Evolutionary conservation across 352 stramenopile species (phyloP).

Genomic region (Globisporangium canariense): DNA sequence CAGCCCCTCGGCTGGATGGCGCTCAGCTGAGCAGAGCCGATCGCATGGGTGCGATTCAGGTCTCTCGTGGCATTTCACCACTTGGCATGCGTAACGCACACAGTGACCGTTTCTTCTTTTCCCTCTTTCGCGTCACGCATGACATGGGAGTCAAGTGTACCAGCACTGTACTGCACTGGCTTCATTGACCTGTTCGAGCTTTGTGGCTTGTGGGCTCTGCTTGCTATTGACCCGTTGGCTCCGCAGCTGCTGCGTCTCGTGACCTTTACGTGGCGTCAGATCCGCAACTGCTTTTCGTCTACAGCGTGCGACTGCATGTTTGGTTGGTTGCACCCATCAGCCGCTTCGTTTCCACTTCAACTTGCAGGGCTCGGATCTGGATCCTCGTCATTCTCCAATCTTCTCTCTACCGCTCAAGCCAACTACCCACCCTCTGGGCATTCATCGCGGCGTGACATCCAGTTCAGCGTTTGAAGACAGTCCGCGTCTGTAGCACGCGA

Average conservation of each 20-base stretch:
- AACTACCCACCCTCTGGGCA: too few relatives aligned
- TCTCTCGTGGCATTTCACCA: not conserved
- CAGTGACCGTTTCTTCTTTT: not conserved
- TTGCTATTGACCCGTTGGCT: not conserved
- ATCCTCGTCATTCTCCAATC: slow-evolving; percentile 7
- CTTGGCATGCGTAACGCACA: not conserved
- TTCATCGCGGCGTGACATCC: too few relatives aligned
- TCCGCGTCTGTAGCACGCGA: not conserved
- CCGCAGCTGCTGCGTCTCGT: not conserved
- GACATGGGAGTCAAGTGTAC: not conserved
- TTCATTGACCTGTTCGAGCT: not conserved
- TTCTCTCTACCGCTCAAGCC: slow-evolving; percentile 1
- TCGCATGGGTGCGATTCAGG: not conserved
- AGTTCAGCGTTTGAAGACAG: not conserved
- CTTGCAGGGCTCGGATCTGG: not conserved
- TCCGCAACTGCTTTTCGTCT: not conserved
- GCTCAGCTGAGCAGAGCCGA: not conserved
- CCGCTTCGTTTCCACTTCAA: slow-evolving; percentile 1
- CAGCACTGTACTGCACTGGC: not conserved
- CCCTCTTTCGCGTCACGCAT: not conserved
- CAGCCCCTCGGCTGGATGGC: not conserved
- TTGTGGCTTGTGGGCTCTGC: not conserved
- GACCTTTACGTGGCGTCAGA: not conserved
- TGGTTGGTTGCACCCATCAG: not conserved
- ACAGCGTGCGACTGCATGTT: not conserved